Percentiles rank a stretch among this genome's conserved stretches.
These are phyloP conservation scores for Candida railenensis DNA, from an alignment of 805 yeast species.

Conservation along the genomic window DNA sequence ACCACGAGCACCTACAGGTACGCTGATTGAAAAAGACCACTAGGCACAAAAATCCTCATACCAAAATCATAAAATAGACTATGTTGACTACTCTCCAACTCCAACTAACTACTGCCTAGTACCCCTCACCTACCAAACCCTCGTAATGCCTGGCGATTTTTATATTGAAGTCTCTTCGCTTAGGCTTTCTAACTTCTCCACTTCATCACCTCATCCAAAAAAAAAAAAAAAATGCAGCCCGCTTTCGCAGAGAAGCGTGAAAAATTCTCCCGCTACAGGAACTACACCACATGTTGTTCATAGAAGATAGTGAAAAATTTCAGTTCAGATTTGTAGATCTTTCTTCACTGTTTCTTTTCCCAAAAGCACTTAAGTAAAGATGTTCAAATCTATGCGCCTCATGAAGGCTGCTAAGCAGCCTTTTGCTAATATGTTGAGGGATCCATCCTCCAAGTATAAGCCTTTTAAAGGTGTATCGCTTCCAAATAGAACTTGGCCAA, in stretches of 20 bases:
- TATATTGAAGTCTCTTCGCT: too few relatives aligned
- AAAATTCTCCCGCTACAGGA: background rate
- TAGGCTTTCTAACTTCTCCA: too few relatives aligned
- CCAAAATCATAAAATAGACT: too few relatives aligned
- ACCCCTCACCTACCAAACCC: too few relatives aligned
- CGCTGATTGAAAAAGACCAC: too few relatives aligned
- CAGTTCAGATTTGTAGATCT: background rate
- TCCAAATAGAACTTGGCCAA: conserved; percentile 72
- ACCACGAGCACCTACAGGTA: too few relatives aligned
- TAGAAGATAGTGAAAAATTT: background rate
- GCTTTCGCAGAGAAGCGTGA: background rate
- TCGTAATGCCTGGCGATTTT: too few relatives aligned
- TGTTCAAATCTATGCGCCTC: conserved; percentile 5
- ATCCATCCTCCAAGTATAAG: conserved; percentile 64
- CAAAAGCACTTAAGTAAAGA: background rate
- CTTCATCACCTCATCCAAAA: background rate
- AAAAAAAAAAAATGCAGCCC: background rate
- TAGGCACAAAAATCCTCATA: too few relatives aligned
- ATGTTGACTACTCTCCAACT: too few relatives aligned
- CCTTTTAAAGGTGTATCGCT: conserved; percentile 55
- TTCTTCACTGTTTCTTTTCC: background rate
- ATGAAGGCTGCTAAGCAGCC: conserved; percentile 6
- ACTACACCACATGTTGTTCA: background rate
- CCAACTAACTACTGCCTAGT: too few relatives aligned
- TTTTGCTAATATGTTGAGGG: conserved; percentile 39